A percentile compares a stretch with the other conserved stretches of the same genome.
Evolutionary conservation across 495 filamentous ascomycete species (phyloP).

Genomic region (Penicillium chermesinum): DNA sequence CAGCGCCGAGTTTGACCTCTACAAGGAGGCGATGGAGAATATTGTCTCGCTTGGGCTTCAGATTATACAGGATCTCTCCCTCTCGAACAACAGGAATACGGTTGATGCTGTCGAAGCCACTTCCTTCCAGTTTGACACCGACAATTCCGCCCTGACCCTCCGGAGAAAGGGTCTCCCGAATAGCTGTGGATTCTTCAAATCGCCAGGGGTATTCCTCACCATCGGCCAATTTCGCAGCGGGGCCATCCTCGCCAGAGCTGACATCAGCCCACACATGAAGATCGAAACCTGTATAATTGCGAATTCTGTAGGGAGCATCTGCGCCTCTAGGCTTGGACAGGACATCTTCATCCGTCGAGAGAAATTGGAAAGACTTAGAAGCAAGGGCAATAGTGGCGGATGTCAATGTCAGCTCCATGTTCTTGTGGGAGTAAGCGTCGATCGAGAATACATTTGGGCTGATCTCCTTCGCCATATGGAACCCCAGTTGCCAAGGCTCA

Average conservation of each 20-base stretch:
- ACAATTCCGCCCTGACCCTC: constrained; percentile 75
- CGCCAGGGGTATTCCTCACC: constrained; percentile 92
- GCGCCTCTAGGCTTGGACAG: constrained; percentile 86
- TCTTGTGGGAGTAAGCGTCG: constrained; percentile 81
- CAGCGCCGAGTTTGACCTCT: constrained; percentile 79
- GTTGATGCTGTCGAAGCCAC: constrained; percentile 84
- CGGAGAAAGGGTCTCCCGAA: constrained; percentile 83
- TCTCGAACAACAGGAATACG: constrained; percentile 89
- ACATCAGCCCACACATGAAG: constrained; percentile 75
- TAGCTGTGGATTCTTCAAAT: constrained; percentile 91
- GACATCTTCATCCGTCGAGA: constrained; percentile 85
- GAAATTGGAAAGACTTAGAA: constrained; percentile 87
- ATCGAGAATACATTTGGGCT: constrained; percentile 72
- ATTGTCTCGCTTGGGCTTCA: constrained; percentile 76
- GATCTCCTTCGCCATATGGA: constrained; percentile 77
- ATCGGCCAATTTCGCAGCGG: constrained; percentile 76
- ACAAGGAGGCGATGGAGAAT: constrained; percentile 86
- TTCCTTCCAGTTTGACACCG: constrained; percentile 80
- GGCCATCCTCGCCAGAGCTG: constrained; percentile 53
- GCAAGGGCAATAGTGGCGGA: constrained; percentile 89
- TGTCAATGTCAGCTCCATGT: constrained; percentile 85
- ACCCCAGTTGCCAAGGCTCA: constrained; percentile 91
- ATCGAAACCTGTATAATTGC: constrained; percentile 93
- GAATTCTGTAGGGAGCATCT: constrained; percentile 88
- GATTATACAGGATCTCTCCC: constrained; percentile 81